Conservation (phyloP, 129 eudicot genomes). For the Apium graveolens region DNA sequence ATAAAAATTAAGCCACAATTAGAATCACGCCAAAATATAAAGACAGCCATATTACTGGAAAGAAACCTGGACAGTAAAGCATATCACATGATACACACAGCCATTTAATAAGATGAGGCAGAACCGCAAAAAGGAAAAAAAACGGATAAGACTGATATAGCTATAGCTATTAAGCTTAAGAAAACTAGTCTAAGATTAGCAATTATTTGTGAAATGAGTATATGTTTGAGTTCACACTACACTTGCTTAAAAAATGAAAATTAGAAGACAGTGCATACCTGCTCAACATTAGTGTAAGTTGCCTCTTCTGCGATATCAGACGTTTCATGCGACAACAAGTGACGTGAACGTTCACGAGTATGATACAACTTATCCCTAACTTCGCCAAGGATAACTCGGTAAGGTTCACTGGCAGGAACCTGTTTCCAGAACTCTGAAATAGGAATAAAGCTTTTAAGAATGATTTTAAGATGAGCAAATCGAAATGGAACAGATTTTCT, state of each 20-base stretch:
- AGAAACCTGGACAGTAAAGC: neutral
- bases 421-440: slow-evolving; percentile 90
- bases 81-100: neutral
- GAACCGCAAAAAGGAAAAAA: neutral
- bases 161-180: neutral
- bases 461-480: neutral
- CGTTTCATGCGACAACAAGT: slow-evolving; percentile 58
- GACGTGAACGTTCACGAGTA: slow-evolving; percentile 96
- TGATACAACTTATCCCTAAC: slow-evolving; percentile 86
- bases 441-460: neutral
- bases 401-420: slow-evolving; percentile 89
- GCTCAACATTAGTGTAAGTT: slow-evolving; percentile 72
- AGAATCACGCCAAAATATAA: neutral
- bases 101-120: neutral
- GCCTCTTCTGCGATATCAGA: slow-evolving; percentile 91
- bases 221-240: too few species aligned
- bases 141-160: neutral
- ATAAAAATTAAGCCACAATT: neutral
- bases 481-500: neutral
- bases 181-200: neutral
- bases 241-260: neutral
- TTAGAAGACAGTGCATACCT: slow-evolving; percentile 35
- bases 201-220: neutral
- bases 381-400: slow-evolving; percentile 91
- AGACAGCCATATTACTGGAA: neutral